Conservation (phyloP, 2,329 filamentous ascomycete species). For the Bisporella sp. region DNA sequence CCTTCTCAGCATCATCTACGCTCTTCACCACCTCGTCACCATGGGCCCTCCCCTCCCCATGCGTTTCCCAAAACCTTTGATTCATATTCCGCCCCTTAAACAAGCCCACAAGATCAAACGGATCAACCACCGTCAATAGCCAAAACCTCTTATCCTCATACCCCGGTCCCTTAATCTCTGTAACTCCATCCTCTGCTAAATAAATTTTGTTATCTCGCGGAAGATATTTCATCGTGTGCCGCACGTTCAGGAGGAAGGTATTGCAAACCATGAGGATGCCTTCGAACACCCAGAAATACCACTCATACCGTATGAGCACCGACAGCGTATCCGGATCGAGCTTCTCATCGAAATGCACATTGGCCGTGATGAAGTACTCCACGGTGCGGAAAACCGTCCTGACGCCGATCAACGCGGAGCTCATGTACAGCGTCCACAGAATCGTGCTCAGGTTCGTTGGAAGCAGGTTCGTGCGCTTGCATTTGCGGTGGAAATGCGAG, state of each 20-base stretch:
- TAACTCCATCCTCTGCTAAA: conserved; percentile 40
- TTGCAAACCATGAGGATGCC: conserved; percentile 45
- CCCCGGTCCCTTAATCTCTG: conserved; percentile 41
- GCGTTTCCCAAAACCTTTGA: conserved; percentile 21
- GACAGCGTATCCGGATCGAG: conserved; percentile 29
- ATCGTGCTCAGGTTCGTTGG: conserved; percentile 20
- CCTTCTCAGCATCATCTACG: neutral
- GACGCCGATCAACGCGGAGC: conserved; percentile 39
- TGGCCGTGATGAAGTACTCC: conserved; percentile 49
- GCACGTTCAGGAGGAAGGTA: conserved; percentile 40
- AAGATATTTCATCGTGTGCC: conserved; percentile 44
- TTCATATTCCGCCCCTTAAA: conserved; percentile 17
- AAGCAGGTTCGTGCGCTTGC: conserved; percentile 27
- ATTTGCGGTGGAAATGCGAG: conserved; percentile 40
- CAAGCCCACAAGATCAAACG: conserved; percentile 22
- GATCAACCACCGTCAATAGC: conserved; percentile 22
- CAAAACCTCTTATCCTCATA: conserved; percentile 38
- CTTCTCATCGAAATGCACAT: conserved; percentile 30
- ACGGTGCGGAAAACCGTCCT: conserved; percentile 51
- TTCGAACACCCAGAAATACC: conserved; percentile 54
- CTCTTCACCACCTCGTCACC: neutral
- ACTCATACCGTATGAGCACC: conserved; percentile 47
- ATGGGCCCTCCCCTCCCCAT: conserved; percentile 6
- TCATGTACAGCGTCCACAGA: conserved; percentile 44
- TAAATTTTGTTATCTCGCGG: conserved; percentile 42